phyloP scores from a whole-genome alignment of 2,329 filamentous ascomycete genomes.

The Ophiosphaerella herpotricha region DNA sequence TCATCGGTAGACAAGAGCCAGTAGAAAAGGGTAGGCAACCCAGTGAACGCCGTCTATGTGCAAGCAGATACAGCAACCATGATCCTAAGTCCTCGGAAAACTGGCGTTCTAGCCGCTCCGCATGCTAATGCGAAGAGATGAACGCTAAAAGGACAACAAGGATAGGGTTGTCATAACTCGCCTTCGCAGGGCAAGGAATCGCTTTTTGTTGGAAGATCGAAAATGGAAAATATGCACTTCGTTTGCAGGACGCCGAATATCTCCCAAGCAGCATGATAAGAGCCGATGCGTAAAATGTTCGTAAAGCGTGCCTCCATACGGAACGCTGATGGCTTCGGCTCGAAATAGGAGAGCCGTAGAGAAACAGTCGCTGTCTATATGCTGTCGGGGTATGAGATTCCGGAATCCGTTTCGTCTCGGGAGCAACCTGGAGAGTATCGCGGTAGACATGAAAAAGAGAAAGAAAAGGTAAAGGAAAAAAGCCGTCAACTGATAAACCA shows the following conservation, averaged over 20 bases:
- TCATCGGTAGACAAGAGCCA: slow-evolving; percentile 24
- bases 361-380: slow-evolving; percentile 58
- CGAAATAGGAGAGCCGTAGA: slow-evolving; percentile 48
- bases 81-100: slow-evolving; percentile 32
- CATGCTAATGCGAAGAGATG: slow-evolving; percentile 22
- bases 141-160: slow-evolving; percentile 36
- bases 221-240: slow-evolving; percentile 29
- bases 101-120: slow-evolving; percentile 30
- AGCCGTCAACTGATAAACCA: slow-evolving; percentile 19
- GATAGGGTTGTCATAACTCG: slow-evolving; percentile 32
- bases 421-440: slow-evolving; percentile 41
- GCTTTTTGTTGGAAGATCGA: slow-evolving; percentile 43
- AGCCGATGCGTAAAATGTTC: slow-evolving; percentile 47
- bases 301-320: slow-evolving; percentile 42
- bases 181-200: slow-evolving; percentile 46
- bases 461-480: slow-evolving; percentile 25
- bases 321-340: slow-evolving; percentile 39
- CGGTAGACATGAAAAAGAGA: slow-evolving; percentile 27
- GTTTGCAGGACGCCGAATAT: slow-evolving; percentile 47
- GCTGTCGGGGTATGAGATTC: slow-evolving; percentile 55
- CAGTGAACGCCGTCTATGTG: slow-evolving; percentile 48
- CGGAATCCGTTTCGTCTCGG: slow-evolving; percentile 45
- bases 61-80: slow-evolving; percentile 40
- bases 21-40: slow-evolving; percentile 35
- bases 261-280: slow-evolving; percentile 50